Evolutionary conservation across 106 monocot species (phyloP).

Genomic region (Dendrobium chrysotoxum): DNA sequence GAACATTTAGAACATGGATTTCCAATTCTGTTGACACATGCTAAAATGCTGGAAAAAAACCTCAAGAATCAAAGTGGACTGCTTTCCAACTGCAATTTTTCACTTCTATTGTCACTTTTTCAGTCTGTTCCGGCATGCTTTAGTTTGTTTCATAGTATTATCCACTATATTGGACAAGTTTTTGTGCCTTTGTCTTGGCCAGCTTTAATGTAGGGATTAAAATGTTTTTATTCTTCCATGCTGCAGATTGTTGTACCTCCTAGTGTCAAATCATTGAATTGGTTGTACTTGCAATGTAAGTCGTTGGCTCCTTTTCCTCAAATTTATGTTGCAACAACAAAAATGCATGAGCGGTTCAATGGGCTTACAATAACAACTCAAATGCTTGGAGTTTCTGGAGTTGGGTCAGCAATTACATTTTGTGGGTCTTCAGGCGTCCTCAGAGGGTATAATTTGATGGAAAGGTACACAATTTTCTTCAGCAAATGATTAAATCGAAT

Average conservation of each 20-base stretch:
- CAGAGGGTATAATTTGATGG: constrained; percentile 36
- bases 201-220: too few relatives aligned
- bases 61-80: neutral
- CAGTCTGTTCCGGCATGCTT: too few relatives aligned
- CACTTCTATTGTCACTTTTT: too few relatives aligned
- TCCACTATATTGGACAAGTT: too few relatives aligned
- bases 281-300: constrained; percentile 36
- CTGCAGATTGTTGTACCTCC: constrained; percentile 78
- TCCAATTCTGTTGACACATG: neutral
- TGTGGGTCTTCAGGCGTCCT: constrained; percentile 28
- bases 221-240: constrained; percentile 3
- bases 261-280: constrained; percentile 48
- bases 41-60: neutral
- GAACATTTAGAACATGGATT: neutral
- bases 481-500: neutral
- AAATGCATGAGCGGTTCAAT: constrained; percentile 7
- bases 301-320: constrained; percentile 40
- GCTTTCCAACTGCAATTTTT: too few relatives aligned
- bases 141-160: too few relatives aligned
- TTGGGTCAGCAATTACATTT: constrained; percentile 56
- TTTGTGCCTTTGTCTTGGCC: too few relatives aligned
- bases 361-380: constrained; percentile 13
- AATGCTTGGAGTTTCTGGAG: constrained; percentile 42
- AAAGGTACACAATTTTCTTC: constrained; percentile 39
- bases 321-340: constrained; percentile 41